Base-by-base conservation (phyloP, 108 stramenopile genomes). In the Pseudonitzschia delicatissima region DNA sequence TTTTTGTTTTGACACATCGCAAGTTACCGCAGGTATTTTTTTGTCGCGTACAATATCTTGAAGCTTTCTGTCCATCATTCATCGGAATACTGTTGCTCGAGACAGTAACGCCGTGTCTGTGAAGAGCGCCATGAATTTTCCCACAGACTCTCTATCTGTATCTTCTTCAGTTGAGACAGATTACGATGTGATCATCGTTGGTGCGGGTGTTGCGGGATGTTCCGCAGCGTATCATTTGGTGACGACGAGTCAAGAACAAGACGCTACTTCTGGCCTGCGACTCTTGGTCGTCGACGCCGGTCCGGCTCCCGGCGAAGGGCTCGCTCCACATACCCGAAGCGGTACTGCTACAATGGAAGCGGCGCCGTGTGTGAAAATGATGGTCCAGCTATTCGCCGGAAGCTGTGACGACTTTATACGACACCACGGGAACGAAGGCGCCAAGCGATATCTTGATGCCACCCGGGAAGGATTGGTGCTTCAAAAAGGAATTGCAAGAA, bases 311-410 rank as follows among this genome's bases (percentile, higher is more conserved):
- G 76, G 76, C 25, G 71, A 72, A 35, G 77, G 72, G 0, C 13
- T 27, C n/a, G 49, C 25, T 23, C 37, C 60, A 15, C 72, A 67
- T 9, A 55, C 53, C 28, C 49, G 51, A 28, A 73, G 77, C 37
- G 77, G 77, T 0, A 73, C 50, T 49, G 77, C 77, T 23, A 69
- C 68, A 5, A 67, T 78, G 72, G 42, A 45, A 26, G 45, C 31
- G 18, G 69, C 64, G 29, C 69, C 67, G 13, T 62, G 39, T 6
- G 52, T 78, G 47, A 78, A 78, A 64, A 78, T 78, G 77, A 78
- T 78, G 77, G 62, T 63, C 13, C 72, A 73, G 64, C 28, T 78
- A 21, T 78, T 69, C 45, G 67, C 71, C 2, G 53, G 61, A 0
- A 44, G 33, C 25, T 63, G 53, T 18, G 34, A 53, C 17, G 71